A percentile compares a stretch with the other conserved stretches of the same genome.
phyloP scores from a whole-genome alignment of 1,139 yeast species.

The Debaryomyces fabryi region DNA sequence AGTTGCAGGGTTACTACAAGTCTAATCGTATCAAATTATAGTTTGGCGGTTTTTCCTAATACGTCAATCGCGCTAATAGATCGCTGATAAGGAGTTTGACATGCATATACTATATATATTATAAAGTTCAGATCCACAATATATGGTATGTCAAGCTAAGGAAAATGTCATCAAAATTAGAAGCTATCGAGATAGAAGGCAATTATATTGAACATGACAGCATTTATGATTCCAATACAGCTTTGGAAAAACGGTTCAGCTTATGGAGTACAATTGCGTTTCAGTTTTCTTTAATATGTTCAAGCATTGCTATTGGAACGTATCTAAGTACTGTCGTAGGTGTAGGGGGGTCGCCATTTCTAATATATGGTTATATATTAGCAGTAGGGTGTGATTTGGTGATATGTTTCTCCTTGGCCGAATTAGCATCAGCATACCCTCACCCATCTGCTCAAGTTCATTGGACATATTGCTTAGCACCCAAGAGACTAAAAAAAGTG shows the following conservation, averaged over 20 bases:
- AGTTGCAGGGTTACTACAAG: no score
- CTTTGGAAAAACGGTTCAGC: constrained; percentile 24
- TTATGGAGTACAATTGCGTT: constrained; percentile 27
- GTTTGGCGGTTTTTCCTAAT: no score
- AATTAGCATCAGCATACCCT: constrained; percentile 32
- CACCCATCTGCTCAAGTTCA: constrained; percentile 34
- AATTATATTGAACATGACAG: neutral
- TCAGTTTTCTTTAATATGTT: constrained; percentile 28
- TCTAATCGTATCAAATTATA: no score
- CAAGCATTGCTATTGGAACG: constrained; percentile 30
- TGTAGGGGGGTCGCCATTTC: constrained; percentile 30
- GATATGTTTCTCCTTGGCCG: constrained; percentile 29
- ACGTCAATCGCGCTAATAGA: no score
- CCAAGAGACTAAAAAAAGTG: constrained; percentile 18
- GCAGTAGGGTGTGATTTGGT: constrained; percentile 25
- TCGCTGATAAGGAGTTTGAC: no score
- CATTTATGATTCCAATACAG: constrained; percentile 1
- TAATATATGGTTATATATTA: constrained; percentile 27
- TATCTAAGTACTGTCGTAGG: constrained; percentile 29
- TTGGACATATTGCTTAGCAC: constrained; percentile 32
- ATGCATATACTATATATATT: no score
- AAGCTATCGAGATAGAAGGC: neutral
- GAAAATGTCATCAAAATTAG: constrained; percentile 8
- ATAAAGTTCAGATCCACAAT: no score
- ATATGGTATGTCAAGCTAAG: no score